phyloP scores from a whole-genome alignment of 1,284 basidiomycete genomes.

The Lentinula novae-zelandiae region DNA sequence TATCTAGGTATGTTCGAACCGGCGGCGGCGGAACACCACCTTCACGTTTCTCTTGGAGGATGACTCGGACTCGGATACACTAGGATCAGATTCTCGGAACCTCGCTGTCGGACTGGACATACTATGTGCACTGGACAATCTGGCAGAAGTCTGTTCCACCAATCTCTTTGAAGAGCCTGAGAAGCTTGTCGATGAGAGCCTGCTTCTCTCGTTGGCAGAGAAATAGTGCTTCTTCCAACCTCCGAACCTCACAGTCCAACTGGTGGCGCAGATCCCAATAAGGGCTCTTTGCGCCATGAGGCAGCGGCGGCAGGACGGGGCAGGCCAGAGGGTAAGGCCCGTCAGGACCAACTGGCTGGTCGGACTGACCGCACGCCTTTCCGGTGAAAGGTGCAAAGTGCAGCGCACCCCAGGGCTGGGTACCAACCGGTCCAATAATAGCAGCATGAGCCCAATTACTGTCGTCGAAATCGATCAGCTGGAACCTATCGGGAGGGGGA shows the following conservation, averaged over 20 bases:
- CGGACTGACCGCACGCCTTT: not conserved
- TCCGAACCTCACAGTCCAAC: not conserved
- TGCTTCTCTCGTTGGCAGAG: not conserved
- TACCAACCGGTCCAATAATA: not conserved
- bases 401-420: not conserved
- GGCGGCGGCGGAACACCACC: too few relatives aligned
- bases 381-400: not conserved
- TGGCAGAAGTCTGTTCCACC: not conserved
- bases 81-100: not conserved
- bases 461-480: not conserved
- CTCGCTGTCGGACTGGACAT: not conserved
- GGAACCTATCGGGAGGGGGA: not conserved
- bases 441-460: not conserved
- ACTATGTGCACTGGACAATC: not conserved
- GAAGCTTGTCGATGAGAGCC: not conserved
- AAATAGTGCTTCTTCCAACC: not conserved
- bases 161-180: not conserved
- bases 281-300: not conserved
- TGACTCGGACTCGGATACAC: not conserved
- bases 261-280: conserved; percentile 3
- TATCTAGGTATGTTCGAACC: too few relatives aligned
- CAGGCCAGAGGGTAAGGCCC: not conserved
- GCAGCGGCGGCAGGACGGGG: not conserved
- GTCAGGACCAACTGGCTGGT: not conserved
- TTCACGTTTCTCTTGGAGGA: too few relatives aligned